Evolutionary conservation across 1,139 yeast genomes (phyloP).

Genomic region (Scheffersomyces illinoinensis): DNA sequence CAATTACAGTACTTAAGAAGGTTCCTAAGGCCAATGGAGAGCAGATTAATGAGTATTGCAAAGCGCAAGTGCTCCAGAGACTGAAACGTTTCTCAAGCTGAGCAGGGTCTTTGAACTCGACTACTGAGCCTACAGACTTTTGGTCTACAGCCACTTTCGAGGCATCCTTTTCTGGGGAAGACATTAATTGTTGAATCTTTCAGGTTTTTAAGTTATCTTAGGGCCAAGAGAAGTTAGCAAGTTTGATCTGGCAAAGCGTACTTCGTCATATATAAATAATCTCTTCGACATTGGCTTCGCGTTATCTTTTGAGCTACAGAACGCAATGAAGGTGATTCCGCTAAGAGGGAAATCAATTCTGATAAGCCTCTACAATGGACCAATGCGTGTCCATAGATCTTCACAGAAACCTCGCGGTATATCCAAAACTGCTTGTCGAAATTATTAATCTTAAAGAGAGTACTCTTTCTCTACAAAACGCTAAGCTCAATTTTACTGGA

Average conservation of each 20-base stretch:
- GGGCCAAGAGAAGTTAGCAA: too few relatives aligned
- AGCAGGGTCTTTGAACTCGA: neutral
- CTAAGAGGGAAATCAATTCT: neutral
- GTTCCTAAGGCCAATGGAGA: conserved; percentile 28
- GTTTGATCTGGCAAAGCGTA: neutral
- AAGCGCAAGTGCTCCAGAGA: conserved; percentile 23
- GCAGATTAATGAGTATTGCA: conserved; percentile 26
- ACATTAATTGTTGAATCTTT: neutral
- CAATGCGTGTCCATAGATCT: neutral
- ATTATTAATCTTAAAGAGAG: too few relatives aligned
- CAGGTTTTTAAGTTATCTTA: too few relatives aligned
- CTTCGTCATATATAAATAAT: neutral
- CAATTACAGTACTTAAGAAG: conserved; percentile 24
- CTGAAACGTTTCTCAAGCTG: conserved; percentile 20
- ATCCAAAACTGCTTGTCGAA: too few relatives aligned
- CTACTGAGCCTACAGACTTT: neutral
- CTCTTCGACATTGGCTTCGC: neutral
- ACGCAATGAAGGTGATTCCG: neutral
- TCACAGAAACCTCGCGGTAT: neutral
- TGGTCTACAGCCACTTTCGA: neutral
- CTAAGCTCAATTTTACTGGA: too few relatives aligned
- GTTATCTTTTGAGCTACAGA: neutral
- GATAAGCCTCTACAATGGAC: neutral
- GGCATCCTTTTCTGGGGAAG: neutral
- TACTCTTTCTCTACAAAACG: too few relatives aligned